Evolutionary conservation across 192 early-diverging fungal genomes (phyloP).

Genomic region (Backusella tuberculispora): DNA sequence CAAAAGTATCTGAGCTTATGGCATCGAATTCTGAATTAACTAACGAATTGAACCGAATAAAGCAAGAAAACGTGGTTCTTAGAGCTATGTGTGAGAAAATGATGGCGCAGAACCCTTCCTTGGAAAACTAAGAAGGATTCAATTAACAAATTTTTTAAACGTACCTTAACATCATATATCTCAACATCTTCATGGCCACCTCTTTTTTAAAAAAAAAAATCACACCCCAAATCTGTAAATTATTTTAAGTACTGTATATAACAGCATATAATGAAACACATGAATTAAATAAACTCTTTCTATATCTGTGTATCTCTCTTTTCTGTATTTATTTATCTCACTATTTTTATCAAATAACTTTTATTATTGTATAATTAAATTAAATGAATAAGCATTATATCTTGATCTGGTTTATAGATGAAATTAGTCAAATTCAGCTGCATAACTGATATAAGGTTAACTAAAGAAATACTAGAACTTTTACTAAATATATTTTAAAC

Average conservation of each 20-base stretch:
- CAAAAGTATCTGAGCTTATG: conserved; percentile 9
- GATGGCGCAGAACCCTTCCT: not conserved
- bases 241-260: conserved; percentile 6
- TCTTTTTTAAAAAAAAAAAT: not conserved
- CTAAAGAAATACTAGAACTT: not conserved
- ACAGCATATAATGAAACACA: not conserved
- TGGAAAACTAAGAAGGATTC: not conserved
- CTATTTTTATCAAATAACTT: too few relatives aligned
- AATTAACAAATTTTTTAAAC: not conserved
- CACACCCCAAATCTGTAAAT: not conserved
- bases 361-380: too few relatives aligned
- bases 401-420: too few relatives aligned
- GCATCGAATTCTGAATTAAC: not conserved
- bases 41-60: conserved; percentile 4
- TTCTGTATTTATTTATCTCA: not conserved
- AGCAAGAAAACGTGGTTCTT: conserved; percentile 6
- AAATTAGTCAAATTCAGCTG: too few relatives aligned
- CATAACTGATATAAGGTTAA: too few relatives aligned
- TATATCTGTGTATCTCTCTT: not conserved
- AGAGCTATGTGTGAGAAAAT: conserved; percentile 6
- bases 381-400: too few relatives aligned
- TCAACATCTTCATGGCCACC: not conserved
- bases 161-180: not conserved
- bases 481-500: conserved; percentile 6
- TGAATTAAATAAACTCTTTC: not conserved